Evolutionary conservation across 768 basidiomycete species (phyloP).

Genomic region (Suillus weaverae): DNA sequence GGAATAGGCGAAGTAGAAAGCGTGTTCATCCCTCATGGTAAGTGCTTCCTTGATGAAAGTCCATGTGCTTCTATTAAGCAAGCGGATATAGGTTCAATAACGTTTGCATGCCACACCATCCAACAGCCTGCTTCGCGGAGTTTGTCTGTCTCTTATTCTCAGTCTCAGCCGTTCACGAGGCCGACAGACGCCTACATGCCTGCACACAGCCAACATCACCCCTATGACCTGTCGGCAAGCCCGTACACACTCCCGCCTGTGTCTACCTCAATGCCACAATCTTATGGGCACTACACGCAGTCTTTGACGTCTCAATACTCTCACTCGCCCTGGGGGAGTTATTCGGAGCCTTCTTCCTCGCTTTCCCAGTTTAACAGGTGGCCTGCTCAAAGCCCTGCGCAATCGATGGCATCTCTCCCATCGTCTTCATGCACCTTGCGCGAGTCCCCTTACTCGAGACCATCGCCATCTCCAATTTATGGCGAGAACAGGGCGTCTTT

Average conservation of each 20-base stretch:
- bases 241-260: constrained; percentile 35
- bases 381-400: constrained; percentile 29
- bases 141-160: constrained; percentile 17
- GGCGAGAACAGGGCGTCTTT: constrained; percentile 31
- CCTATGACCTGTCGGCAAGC: constrained; percentile 28
- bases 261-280: constrained; percentile 23
- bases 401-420: constrained; percentile 25
- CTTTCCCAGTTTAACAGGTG: constrained; percentile 32
- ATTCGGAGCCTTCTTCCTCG: constrained; percentile 29
- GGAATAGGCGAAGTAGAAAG: constrained; percentile 74
- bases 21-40: constrained; percentile 89
- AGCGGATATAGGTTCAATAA: constrained; percentile 32
- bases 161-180: constrained; percentile 27
- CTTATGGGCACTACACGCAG: constrained; percentile 27
- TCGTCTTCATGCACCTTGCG: constrained; percentile 29
- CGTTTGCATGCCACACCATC: constrained; percentile 42
- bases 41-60: constrained; percentile 39
- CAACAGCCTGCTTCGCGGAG: constrained; percentile 26
- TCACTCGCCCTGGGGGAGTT: constrained; percentile 26
- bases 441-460: constrained; percentile 38
- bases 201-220: constrained; percentile 23
- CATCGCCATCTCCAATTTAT: constrained; percentile 35
- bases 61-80: constrained; percentile 28
- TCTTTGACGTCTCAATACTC: constrained; percentile 29
- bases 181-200: constrained; percentile 27